Evolutionary conservation across 2,329 filamentous ascomycete species (phyloP).

Genomic region (Scopulariopsis brevicaulis): DNA sequence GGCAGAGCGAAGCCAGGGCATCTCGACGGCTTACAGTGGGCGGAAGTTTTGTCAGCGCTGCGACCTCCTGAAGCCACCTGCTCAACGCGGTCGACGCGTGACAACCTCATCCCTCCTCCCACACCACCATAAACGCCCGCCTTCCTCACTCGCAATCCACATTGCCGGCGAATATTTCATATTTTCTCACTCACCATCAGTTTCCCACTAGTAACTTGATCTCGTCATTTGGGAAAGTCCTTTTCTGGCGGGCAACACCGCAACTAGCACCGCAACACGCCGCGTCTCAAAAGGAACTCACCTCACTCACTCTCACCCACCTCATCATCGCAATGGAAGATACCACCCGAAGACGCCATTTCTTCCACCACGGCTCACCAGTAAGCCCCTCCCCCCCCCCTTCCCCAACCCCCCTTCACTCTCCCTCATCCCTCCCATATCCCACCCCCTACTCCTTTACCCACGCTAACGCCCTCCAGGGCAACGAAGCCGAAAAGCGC

Average conservation of each 20-base stretch:
- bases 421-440: no score
- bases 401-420: neutral
- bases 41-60: neutral
- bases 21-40: neutral
- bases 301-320: neutral
- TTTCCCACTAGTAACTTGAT: neutral
- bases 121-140: neutral
- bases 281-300: no score
- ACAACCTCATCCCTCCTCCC: neutral
- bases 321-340: slow-evolving; percentile 25
- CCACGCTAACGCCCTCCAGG: slow-evolving; percentile 14
- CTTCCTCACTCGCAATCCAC: neutral
- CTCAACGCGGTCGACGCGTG: neutral
- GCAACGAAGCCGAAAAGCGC: slow-evolving; percentile 22
- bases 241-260: no score
- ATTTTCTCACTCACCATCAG: neutral
- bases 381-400: slow-evolving; percentile 10
- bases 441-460: no score
- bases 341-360: slow-evolving; percentile 30
- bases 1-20: no score
- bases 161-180: neutral
- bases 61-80: neutral
- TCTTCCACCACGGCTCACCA: slow-evolving; percentile 33
- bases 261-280: no score
- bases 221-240: no score